phyloP scores from a whole-genome alignment of 495 filamentous ascomycete species.

The Jackrogersella multiformis region DNA sequence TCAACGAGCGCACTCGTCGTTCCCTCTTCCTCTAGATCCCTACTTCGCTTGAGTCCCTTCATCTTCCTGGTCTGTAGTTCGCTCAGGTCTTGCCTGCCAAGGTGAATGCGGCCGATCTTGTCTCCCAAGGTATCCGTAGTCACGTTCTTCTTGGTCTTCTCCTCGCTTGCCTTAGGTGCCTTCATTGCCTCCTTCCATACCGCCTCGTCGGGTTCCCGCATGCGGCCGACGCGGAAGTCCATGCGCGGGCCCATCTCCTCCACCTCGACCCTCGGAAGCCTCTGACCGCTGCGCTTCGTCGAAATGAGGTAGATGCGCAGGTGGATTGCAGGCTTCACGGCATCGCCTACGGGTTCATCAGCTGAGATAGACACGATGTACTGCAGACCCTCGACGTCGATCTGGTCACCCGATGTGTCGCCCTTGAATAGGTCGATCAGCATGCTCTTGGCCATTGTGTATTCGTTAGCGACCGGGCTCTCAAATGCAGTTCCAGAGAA shows the following conservation, averaged over 20 bases:
- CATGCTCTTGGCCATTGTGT: constrained; percentile 84
- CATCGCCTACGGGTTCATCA: constrained; percentile 67
- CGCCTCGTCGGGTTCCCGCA: constrained; percentile 76
- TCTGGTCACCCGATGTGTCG: constrained; percentile 67
- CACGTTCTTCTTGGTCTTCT: constrained; percentile 95
- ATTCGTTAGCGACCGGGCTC: constrained; percentile 73
- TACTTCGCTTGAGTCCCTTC: constrained; percentile 92
- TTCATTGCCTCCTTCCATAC: constrained; percentile 90
- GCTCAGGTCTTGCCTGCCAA: constrained; percentile 87
- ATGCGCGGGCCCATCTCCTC: constrained; percentile 96
- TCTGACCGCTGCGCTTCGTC: constrained; percentile 87
- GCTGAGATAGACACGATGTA: constrained; percentile 84
- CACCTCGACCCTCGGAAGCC: constrained; percentile 87
- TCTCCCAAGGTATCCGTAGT: constrained; percentile 90
- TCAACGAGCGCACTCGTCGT: constrained; percentile 1
- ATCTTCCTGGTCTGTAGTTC: constrained; percentile 96
- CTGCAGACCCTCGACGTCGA: constrained; percentile 94
- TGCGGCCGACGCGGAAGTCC: constrained; percentile 87
- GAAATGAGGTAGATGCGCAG: constrained; percentile 83
- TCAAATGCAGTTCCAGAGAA: constrained; percentile 90
- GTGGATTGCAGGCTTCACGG: constrained; percentile 73
- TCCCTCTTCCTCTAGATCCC: constrained; percentile 64
- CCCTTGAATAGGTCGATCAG: constrained; percentile 89
- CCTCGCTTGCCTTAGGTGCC: constrained; percentile 76
- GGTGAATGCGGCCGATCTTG: constrained; percentile 92